These are phyloP conservation scores for Zymoseptoria pseudotritici DNA, from an alignment of 2,329 filamentous ascomycete genomes.

Conservation along the genomic window DNA sequence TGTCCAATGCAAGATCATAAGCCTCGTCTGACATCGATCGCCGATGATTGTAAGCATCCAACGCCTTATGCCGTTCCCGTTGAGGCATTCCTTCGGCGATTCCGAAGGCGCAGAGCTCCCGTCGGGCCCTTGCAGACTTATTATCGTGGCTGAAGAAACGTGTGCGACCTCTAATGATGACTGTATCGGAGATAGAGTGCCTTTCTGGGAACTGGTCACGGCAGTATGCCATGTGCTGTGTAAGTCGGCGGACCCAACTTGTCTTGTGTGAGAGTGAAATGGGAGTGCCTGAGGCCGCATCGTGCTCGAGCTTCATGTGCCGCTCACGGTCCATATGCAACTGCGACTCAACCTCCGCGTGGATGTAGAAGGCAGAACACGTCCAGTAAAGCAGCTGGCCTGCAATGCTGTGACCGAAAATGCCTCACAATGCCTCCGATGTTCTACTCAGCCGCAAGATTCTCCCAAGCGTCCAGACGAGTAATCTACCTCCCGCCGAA, in stretches of 20 bases:
- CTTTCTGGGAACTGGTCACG: neutral
- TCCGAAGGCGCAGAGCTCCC: neutral
- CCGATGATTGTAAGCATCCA: neutral
- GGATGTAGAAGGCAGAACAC: neutral
- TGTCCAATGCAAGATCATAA: neutral
- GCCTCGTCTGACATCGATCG: neutral
- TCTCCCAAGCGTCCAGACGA: conserved; percentile 14
- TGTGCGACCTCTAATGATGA: neutral
- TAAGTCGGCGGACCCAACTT: neutral
- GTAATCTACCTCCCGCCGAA: conserved; percentile 1
- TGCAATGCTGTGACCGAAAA: neutral
- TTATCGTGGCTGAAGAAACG: neutral
- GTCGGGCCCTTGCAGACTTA: neutral
- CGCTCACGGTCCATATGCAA: no score
- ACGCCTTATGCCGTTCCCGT: neutral
- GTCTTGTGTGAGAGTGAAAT: neutral
- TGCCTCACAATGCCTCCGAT: neutral
- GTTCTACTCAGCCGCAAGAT: conserved; percentile 4
- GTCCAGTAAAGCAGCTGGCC: neutral
- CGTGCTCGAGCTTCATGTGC: no score
- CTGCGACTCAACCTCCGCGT: neutral
- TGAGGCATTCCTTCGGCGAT: neutral
- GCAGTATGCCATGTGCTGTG: neutral
- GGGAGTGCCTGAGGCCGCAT: no score
- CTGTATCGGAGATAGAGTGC: neutral